A percentile compares a stretch with the other conserved stretches of the same genome.
phyloP scores from a whole-genome alignment of 345 rosid species.

The Eucalyptus cloeziana region DNA sequence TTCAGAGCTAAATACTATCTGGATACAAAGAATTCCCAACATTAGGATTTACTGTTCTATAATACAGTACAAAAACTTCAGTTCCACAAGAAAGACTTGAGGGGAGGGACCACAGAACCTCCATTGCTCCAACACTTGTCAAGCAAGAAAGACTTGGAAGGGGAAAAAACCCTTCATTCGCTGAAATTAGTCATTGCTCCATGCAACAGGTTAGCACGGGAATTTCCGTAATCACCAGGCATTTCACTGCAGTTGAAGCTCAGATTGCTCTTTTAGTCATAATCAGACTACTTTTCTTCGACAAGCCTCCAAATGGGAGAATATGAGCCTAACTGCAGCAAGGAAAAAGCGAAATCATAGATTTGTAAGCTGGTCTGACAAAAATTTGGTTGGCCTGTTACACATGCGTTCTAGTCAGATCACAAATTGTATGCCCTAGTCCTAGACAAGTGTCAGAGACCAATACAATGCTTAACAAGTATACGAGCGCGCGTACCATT shows the following conservation, averaged over 20 bases:
- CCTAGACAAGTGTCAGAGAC: neutral
- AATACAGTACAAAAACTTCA: neutral
- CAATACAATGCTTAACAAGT: neutral
- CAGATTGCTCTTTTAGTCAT: neutral
- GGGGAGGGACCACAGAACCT: neutral
- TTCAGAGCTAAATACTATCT: neutral
- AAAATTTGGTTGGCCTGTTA: neutral
- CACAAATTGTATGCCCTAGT: neutral
- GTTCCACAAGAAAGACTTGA: neutral
- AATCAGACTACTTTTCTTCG: neutral
- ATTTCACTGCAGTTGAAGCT: neutral
- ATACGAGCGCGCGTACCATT: fast-evolving
- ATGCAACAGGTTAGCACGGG: neutral
- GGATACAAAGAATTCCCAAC: neutral
- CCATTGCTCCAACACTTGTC: neutral
- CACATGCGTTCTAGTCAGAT: neutral
- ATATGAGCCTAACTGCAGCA: neutral
- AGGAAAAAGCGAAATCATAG: neutral
- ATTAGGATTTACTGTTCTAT: neutral
- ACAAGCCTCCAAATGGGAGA: neutral
- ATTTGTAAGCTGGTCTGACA: neutral
- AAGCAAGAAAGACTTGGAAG: neutral
- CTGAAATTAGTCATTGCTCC: neutral
- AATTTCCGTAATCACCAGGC: neutral
- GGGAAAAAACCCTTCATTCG: neutral